Conservation (phyloP, 108 stramenopile genomes). For the Epipyxis sp. region DNA sequence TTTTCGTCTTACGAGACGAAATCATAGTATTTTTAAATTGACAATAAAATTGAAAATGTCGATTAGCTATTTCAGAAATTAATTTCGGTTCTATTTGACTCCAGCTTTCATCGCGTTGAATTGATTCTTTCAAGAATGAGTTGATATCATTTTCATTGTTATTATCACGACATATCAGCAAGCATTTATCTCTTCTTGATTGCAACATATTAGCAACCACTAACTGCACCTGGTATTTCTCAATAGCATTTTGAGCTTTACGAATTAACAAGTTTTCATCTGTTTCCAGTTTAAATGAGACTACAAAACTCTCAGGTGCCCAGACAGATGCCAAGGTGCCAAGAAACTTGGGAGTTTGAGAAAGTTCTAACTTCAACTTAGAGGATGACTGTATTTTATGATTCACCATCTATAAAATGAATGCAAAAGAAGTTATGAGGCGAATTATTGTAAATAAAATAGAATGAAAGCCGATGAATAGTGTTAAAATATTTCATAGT, state of each 20-base stretch:
- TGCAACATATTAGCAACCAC: conserved; percentile 90
- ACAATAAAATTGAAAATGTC: too few relatives aligned
- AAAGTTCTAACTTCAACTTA: conserved; percentile 62
- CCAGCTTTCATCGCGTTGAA: too few relatives aligned
- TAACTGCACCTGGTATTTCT: conserved; percentile 81
- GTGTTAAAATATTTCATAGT: too few relatives aligned
- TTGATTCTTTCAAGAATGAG: too few relatives aligned
- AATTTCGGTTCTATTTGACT: too few relatives aligned
- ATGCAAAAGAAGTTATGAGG: background rate
- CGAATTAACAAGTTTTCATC: conserved; percentile 70
- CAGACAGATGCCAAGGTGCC: conserved; percentile 65
- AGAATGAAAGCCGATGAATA: background rate
- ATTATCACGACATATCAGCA: conserved; percentile 44
- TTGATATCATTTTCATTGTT: too few relatives aligned
- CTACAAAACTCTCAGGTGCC: conserved; percentile 84
- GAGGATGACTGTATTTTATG: conserved; percentile 90
- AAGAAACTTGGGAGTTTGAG: conserved; percentile 86
- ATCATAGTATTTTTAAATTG: too few relatives aligned
- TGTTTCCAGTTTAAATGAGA: conserved; percentile 98
- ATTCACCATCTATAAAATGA: conserved; percentile 53
- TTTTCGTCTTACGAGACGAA: too few relatives aligned
- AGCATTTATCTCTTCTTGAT: conserved; percentile 76
- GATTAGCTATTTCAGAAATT: too few relatives aligned
- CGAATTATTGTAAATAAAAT: too few relatives aligned
- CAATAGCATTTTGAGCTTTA: conserved; percentile 78